Evolutionary conservation across 768 basidiomycete genomes (phyloP).

Genomic region (Pluteus cervinus): DNA sequence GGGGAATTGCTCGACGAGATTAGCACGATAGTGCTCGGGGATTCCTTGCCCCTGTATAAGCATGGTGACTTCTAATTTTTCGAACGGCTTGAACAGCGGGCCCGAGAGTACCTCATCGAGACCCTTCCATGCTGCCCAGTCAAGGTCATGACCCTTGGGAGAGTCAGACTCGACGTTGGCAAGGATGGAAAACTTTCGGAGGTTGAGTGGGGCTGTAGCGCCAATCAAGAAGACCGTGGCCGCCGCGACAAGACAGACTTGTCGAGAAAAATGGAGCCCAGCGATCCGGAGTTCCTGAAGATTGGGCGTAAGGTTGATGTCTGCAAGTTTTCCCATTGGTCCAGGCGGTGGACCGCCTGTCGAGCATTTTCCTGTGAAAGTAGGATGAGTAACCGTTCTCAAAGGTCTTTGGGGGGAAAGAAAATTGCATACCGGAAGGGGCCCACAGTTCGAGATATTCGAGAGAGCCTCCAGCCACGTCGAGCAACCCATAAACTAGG

Average conservation of each 20-base stretch:
- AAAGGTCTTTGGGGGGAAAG: neutral
- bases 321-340: slow-evolving; percentile 2
- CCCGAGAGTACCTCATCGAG: slow-evolving; percentile 8
- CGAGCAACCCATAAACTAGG: slow-evolving; percentile 7
- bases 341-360: slow-evolving; percentile 4
- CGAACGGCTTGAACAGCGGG: slow-evolving; percentile 4
- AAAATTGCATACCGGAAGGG: slow-evolving; percentile 4
- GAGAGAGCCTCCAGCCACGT: slow-evolving; percentile 7
- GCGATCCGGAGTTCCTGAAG: slow-evolving; percentile 3
- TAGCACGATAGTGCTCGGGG: too few relatives aligned
- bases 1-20: neutral
- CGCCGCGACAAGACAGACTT: too few relatives aligned
- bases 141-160: slow-evolving; percentile 4
- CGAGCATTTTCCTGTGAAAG: slow-evolving; percentile 3
- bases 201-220: too few relatives aligned
- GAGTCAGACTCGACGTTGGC: too few relatives aligned
- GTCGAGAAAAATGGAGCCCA: slow-evolving; percentile 3
- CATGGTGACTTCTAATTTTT: neutral
- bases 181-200: too few relatives aligned
- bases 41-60: neutral
- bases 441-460: slow-evolving; percentile 11
- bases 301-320: slow-evolving; percentile 2
- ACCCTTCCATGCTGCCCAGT: slow-evolving; percentile 9
- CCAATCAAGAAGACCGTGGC: too few relatives aligned
- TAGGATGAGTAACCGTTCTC: slow-evolving; percentile 6